phyloP scores from a whole-genome alignment of 1,139 yeast genomes.

The Yamadazyma atlantica region DNA sequence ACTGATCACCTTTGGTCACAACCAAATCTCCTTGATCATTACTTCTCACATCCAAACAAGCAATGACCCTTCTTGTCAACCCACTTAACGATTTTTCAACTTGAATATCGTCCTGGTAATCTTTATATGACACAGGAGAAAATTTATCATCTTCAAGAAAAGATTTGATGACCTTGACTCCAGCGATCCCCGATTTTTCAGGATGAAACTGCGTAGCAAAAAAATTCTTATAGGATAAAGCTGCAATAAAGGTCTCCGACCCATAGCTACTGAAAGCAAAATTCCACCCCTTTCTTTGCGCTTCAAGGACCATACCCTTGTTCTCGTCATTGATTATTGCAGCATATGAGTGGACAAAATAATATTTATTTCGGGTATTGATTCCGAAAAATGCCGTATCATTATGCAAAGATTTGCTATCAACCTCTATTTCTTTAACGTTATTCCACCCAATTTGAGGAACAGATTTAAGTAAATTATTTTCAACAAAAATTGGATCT shows the following conservation, averaged over 20 bases:
- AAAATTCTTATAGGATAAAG: conserved; percentile 69
- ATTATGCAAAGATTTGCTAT: conserved; percentile 7
- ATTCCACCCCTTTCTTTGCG: conserved; percentile 65
- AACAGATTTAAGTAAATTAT: conserved; percentile 59
- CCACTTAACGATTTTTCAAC: conserved; percentile 63
- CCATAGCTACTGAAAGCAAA: conserved; percentile 76
- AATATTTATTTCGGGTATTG: conserved; percentile 68
- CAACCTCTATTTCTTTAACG: conserved; percentile 18
- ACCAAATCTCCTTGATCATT: conserved; percentile 93
- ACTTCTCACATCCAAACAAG: conserved; percentile 94
- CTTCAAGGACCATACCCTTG: conserved; percentile 27
- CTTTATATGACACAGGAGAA: conserved; percentile 20
- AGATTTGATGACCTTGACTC: conserved; percentile 69
- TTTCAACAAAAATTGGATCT: conserved; percentile 29
- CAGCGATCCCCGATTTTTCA: conserved; percentile 92
- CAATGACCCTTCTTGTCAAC: conserved; percentile 84
- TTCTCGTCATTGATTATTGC: conserved; percentile 51
- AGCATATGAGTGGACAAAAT: conserved; percentile 94
- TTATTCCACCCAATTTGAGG: conserved; percentile 97
- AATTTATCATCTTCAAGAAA: conserved; percentile 58
- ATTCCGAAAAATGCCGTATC: conserved; percentile 15
- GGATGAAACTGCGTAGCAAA: conserved; percentile 98
- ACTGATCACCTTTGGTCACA: conserved; percentile 97
- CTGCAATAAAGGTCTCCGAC: conserved; percentile 80
- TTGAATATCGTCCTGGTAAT: conserved; percentile 16